Evolutionary conservation across 2,329 filamentous ascomycete species (phyloP), one percentile per base, ranked within the genome.

Genomic region (Botryosphaeria dothidea): DNA sequence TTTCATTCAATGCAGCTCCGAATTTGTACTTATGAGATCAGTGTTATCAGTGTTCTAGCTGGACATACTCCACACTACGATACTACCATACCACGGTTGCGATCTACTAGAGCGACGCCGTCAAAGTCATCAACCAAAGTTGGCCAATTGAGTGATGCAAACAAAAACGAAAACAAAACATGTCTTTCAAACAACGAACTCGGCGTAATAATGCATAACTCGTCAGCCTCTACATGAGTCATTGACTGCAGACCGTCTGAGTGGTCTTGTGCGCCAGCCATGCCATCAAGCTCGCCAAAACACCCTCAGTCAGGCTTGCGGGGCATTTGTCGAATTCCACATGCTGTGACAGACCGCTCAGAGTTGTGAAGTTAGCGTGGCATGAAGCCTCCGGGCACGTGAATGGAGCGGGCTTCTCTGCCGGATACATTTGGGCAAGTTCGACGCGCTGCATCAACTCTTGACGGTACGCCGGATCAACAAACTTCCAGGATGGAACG

Each of bases 381-480:
- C 58, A 62, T n/a, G 45, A 36, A n/a, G 38, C 21, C 6, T 29
- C 45, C 21, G 58, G 31, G 29, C 58, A 62, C 31, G 11, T 34
- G 31, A 62, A 41, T 5, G 31, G 41, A 11, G 29, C 15, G 13
- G 29, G 43, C 6, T 49, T 61, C 43, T 38, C 57, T 1, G 7
- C 11, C 4, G 25, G 15, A 9, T 49, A 49, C 5, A n/a, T 4
- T n/a, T 48, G 45, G n/a, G 58, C 3, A 31, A 51, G 29, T 4
- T 41, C 58, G 23, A 41, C n/a, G 29, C 45, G 7, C 13, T 36
- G 45, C 21, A 48, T 41, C 34, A 70, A 29, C 5, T 67, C 70
- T 19, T 68, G 45, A 19, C 64, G 66, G 52, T 70, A 69, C n/a
- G 68, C 65, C 52, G 67, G 61, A 52, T 69, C 67, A 34, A 71